phyloP scores from a whole-genome alignment of 352 stramenopile genomes.

The Globisporangium solare region DNA sequence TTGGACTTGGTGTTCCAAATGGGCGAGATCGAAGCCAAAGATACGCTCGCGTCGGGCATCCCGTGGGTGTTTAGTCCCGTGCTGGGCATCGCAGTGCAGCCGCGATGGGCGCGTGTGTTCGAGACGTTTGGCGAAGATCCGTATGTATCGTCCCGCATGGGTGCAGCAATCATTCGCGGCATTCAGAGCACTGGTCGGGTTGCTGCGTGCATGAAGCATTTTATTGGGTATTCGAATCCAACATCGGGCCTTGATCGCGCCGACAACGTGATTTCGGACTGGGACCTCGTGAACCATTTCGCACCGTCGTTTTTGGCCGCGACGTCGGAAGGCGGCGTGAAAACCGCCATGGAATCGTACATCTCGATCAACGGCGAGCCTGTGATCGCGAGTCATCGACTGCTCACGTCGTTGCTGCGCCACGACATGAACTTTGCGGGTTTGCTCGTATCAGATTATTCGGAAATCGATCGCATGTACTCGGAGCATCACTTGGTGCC shows the following conservation, averaged over 20 bases:
- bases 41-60: slow-evolving; percentile 86
- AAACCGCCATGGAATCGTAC: slow-evolving; percentile 91
- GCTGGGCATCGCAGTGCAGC: slow-evolving; percentile 73
- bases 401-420: slow-evolving; percentile 77
- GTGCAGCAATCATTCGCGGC: slow-evolving; percentile 59
- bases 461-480: slow-evolving; percentile 87
- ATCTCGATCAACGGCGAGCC: slow-evolving; percentile 85
- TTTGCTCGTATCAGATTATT: slow-evolving; percentile 90
- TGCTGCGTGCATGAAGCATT: slow-evolving; percentile 88
- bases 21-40: slow-evolving; percentile 71
- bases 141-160: slow-evolving; percentile 67
- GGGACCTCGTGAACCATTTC: slow-evolving; percentile 69
- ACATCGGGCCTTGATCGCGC: slow-evolving; percentile 63
- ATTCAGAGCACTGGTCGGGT: slow-evolving; percentile 67
- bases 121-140: slow-evolving; percentile 93
- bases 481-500: slow-evolving; percentile 76
- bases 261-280: slow-evolving; percentile 64
- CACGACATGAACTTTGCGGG: slow-evolving; percentile 87
- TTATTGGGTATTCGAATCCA: slow-evolving; percentile 80
- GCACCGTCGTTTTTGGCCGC: slow-evolving; percentile 72
- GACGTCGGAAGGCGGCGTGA: slow-evolving; percentile 48
- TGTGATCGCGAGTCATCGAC: slow-evolving; percentile 78
- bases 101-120: slow-evolving; percentile 88
- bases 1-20: slow-evolving; percentile 58
- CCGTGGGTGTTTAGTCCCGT: slow-evolving; percentile 91